Percentiles rank a stretch among this genome's conserved stretches.
phyloP scores from a whole-genome alignment of 495 filamentous ascomycete species.

The Lichenothelia convexa region DNA sequence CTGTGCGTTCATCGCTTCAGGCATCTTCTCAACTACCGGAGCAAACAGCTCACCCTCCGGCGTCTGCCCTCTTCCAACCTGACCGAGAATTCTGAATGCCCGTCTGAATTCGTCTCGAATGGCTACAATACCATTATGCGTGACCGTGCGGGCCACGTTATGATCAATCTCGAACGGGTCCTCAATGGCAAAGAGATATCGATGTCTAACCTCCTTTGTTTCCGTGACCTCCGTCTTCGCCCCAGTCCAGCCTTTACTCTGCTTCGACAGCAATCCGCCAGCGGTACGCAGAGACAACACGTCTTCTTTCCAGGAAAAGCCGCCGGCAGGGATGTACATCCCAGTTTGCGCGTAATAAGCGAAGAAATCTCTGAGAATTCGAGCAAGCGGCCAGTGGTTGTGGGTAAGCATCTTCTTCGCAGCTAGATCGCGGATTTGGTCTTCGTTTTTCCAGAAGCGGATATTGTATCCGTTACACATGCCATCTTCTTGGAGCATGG shows the following conservation, averaged over 20 bases:
- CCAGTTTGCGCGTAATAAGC: conserved; percentile 51
- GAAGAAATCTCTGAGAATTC: conserved; percentile 58
- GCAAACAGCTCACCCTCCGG: conserved; percentile 18
- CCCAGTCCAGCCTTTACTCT: conserved; percentile 57
- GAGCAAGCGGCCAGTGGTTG: conserved; percentile 42
- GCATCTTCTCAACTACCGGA: conserved; percentile 17
- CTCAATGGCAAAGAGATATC: conserved; percentile 75
- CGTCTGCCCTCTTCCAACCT: conserved; percentile 17
- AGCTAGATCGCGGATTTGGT: conserved; percentile 36
- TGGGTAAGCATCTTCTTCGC: conserved; percentile 31
- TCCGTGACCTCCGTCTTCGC: conserved; percentile 36
- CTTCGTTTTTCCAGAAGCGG: conserved; percentile 50
- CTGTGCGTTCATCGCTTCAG: no score
- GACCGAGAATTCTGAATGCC: conserved; percentile 43
- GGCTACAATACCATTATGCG: conserved; percentile 49
- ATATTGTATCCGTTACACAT: conserved; percentile 38
- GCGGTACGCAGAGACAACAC: conserved; percentile 50
- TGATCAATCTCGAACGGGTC: conserved; percentile 73
- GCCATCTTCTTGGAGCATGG: conserved; percentile 12
- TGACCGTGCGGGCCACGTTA: conserved; percentile 69
- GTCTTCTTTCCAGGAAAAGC: conserved; percentile 54
- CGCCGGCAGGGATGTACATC: conserved; percentile 23
- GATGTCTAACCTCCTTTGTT: conserved; percentile 45
- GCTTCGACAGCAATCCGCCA: conserved; percentile 49
- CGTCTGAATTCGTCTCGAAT: conserved; percentile 67